Evolutionary conservation across 306 rosid genomes (phyloP).

Genomic region (Luffa acutangula): DNA sequence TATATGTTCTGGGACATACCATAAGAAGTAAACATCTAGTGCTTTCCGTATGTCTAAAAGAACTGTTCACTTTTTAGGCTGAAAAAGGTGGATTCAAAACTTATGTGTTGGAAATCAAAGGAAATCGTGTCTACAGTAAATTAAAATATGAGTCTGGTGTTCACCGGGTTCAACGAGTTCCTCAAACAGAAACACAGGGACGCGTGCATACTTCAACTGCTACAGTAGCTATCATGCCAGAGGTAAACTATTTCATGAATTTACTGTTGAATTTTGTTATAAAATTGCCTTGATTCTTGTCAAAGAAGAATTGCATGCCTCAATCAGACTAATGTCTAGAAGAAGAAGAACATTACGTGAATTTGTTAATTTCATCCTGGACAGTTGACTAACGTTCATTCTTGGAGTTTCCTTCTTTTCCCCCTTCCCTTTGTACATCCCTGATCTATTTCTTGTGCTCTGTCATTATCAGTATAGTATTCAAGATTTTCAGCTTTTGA

Average conservation of each 20-base stretch:
- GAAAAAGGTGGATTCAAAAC: conserved; percentile 97
- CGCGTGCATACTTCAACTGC: conserved; percentile 98
- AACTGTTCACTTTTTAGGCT: conserved; percentile 43
- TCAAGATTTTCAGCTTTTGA: neutral
- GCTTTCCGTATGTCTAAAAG: neutral
- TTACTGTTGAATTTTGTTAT: neutral
- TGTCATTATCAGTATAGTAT: neutral
- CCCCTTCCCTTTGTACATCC: neutral
- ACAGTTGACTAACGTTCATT: neutral
- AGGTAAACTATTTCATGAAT: conserved; percentile 40
- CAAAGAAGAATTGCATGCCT: neutral
- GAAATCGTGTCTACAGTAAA: conserved; percentile 84
- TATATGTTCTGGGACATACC: conserved; percentile 17
- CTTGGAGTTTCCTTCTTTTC: neutral
- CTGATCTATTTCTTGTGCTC: neutral
- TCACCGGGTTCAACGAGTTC: conserved; percentile 98
- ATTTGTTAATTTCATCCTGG: neutral
- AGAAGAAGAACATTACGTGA: neutral
- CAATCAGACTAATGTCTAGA: neutral
- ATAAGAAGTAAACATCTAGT: conserved; percentile 5
- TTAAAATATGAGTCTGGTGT: conserved; percentile 94
- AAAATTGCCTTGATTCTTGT: neutral
- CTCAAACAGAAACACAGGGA: conserved; percentile 92
- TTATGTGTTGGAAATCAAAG: conserved; percentile 90
- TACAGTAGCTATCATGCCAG: conserved; percentile 98